Evolutionary conservation across 805 yeast species (phyloP).

Genomic region (Cyberlindnera sargentensis): DNA sequence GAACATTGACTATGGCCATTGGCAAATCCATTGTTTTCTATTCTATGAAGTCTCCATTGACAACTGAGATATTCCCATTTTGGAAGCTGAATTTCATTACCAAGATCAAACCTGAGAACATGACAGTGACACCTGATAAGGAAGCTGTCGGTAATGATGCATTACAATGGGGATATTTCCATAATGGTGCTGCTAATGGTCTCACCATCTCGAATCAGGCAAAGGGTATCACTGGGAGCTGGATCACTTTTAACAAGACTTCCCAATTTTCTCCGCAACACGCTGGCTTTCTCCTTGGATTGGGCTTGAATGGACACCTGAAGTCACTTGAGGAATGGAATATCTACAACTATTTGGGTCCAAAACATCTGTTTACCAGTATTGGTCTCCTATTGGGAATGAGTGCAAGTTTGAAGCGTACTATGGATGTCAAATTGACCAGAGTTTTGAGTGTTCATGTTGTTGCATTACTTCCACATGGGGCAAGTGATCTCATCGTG

Average conservation of each 20-base stretch:
- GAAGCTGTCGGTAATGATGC: conserved; percentile 42
- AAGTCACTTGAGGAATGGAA: conserved; percentile 90
- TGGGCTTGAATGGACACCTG: conserved; percentile 89
- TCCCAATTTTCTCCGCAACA: conserved; percentile 66
- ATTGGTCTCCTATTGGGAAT: conserved; percentile 85
- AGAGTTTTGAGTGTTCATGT: conserved; percentile 91
- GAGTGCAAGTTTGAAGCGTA: conserved; percentile 80
- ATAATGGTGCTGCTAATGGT: conserved; percentile 87
- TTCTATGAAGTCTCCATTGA: conserved; percentile 64
- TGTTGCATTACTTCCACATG: conserved; percentile 82
- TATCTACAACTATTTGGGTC: conserved; percentile 85
- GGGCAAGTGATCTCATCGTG: conserved; percentile 86
- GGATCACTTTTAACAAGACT: conserved; percentile 76
- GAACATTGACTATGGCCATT: conserved; percentile 70
- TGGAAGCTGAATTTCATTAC: conserved; percentile 70
- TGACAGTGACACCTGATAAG: conserved; percentile 54
- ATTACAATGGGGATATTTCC: conserved; percentile 81
- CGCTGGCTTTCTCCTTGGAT: conserved; percentile 90
- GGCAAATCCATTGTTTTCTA: conserved; percentile 74
- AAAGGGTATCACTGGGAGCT: conserved; percentile 72
- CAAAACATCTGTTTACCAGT: conserved; percentile 78
- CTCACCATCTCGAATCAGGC: conserved; percentile 64
- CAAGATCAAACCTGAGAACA: conserved; percentile 55
- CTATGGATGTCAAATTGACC: conserved; percentile 80
- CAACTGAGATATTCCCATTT: conserved; percentile 78